Percentiles rank a stretch among this genome's conserved stretches.
These are phyloP conservation scores for Pseudozyma thailandica DNA, from an alignment of 1,284 basidiomycete species.

Conservation along the genomic window DNA sequence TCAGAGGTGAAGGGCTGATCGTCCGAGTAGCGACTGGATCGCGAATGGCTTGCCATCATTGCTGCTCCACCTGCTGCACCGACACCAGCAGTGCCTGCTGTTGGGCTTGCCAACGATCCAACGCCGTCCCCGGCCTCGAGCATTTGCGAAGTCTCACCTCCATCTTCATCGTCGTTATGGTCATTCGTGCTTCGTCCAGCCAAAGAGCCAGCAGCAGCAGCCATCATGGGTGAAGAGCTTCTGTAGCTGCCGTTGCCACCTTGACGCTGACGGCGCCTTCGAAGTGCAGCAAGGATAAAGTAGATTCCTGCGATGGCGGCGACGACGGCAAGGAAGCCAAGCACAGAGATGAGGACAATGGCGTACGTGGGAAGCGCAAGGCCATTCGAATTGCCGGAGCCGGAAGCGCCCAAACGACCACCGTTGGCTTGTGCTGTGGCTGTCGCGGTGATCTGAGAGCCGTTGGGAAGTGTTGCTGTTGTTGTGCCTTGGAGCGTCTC, in stretches of 20 bases:
- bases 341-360: constrained; percentile 60
- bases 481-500: constrained; percentile 54
- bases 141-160: constrained; percentile 43
- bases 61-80: constrained; percentile 28
- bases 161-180: constrained; percentile 24
- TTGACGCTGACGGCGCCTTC: constrained; percentile 38
- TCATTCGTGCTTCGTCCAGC: constrained; percentile 26
- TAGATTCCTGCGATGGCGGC: constrained; percentile 48
- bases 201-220: constrained; percentile 36
- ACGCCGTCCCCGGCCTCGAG: constrained; percentile 27
- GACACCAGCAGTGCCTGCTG: constrained; percentile 11
- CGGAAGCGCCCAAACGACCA: constrained; percentile 21
- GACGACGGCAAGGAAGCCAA: constrained; percentile 57
- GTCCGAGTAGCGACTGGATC: constrained; percentile 32
- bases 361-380: constrained; percentile 53
- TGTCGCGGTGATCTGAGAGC: constrained; percentile 53
- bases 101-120: background rate
- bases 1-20: constrained; percentile 55
- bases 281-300: constrained; percentile 51
- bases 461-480: constrained; percentile 56
- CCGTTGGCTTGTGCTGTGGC: constrained; percentile 61
- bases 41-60: constrained; percentile 26
- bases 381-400: constrained; percentile 27
- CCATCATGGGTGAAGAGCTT: constrained; percentile 55
- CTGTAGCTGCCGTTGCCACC: constrained; percentile 32